Evolutionary conservation across 2,329 filamentous ascomycete genomes (phyloP), one percentile per base, ranked within the genome.

Genomic region (Nemania serpens): DNA sequence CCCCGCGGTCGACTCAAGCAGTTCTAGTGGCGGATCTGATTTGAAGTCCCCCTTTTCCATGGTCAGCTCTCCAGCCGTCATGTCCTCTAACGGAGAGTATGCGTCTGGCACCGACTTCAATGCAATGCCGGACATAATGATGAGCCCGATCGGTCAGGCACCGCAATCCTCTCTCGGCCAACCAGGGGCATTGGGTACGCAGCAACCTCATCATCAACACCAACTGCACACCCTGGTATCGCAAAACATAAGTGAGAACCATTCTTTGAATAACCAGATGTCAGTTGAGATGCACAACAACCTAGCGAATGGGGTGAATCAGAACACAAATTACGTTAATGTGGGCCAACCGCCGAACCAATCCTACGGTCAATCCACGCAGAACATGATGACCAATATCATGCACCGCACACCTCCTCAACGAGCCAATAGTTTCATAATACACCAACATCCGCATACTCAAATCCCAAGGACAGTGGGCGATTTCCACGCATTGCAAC

Each of bases 41-140:
- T 78, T 85, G 69, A 77, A 77, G 62, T 79, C 78, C 1, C 81
- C 82, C 0, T 87, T 83, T 66, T 65, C 70, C 2, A 71, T 73
- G 62, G 78, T 78, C 17, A 80, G 79, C 59, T 85, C 84, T 1
- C 83, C 84, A 0, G 69, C 75, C 12, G 79, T 85, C 25, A 79
- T 86, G 75, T 85, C 84, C 2, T 82, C 83, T 3, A 64, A 63
- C 1, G 75, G 81, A 58, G 84, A 86, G 4, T 82, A 83, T 62
- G 67, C 77, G 2, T 78, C 81, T 55, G 72, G 83, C 53, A 73
- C 73, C 39, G 78, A 80, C 2, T 86, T 80, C 52, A 77, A 75
- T 18, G 73, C 80, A 10, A 82, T 86, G 63, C 74, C 81, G 1
- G 83, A 86, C 7, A 81, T 86, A 72, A 77, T 82, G 41, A 82